Percentiles rank a stretch among this genome's conserved stretches.
Conservation (phyloP, 768 basidiomycete genomes). For the Rhizopogon roseolus region DNA sequence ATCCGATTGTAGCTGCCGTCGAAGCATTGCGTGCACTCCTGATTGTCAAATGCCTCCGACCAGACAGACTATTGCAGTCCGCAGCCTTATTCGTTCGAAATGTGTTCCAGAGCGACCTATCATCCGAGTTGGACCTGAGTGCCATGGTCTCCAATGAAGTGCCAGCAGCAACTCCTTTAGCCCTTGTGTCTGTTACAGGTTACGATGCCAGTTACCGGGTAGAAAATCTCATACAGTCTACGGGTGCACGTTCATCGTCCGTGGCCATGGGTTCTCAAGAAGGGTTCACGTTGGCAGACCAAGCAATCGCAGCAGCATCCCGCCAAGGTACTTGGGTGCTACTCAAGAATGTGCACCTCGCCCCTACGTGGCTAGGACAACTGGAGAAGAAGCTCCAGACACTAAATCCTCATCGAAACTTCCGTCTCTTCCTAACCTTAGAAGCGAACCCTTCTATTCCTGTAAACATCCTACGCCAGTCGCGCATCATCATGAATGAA, state of each 20-base stretch:
- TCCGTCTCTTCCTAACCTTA: slow-evolving; percentile 98
- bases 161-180: slow-evolving; percentile 75
- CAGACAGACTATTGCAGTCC: slow-evolving; percentile 86
- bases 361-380: slow-evolving; percentile 92
- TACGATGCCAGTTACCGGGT: slow-evolving; percentile 98
- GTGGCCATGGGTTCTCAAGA: slow-evolving; percentile 99
- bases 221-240: slow-evolving; percentile 78
- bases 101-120: slow-evolving; percentile 80
- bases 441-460: slow-evolving; percentile 94
- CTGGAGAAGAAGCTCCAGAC: slow-evolving; percentile 96
- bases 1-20: slow-evolving; percentile 48
- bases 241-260: slow-evolving; percentile 72
- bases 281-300: slow-evolving; percentile 93
- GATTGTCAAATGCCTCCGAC: slow-evolving; percentile 86
- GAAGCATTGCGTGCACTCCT: slow-evolving; percentile 73
- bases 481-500: slow-evolving; percentile 97
- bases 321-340: slow-evolving; percentile 95
- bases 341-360: slow-evolving; percentile 95
- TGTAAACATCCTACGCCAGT: slow-evolving; percentile 94
- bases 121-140: slow-evolving; percentile 72
- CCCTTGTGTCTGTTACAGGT: slow-evolving; percentile 89
- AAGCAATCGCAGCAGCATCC: slow-evolving; percentile 89
- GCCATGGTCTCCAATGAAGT: slow-evolving; percentile 79
- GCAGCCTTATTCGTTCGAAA: slow-evolving; percentile 68
- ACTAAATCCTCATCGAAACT: slow-evolving; percentile 80